These are phyloP conservation scores for Pseudophaeomoniella oleicola DNA, from an alignment of 2,329 filamentous ascomycete species.

Conservation along the genomic window DNA sequence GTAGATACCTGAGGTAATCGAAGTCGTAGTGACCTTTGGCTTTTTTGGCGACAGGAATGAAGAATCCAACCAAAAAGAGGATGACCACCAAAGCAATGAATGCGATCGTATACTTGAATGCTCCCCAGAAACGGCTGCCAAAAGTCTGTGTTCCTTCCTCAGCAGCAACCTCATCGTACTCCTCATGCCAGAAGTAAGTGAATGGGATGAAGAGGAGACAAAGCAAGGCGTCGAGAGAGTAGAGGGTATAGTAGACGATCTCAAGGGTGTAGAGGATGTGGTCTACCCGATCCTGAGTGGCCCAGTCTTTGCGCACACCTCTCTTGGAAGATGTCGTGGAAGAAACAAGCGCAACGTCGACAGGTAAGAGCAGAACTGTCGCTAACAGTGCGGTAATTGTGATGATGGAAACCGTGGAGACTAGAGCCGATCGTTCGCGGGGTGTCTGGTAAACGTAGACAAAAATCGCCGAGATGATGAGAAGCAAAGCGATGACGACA, in stretches of 20 bases:
- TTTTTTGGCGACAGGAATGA: slow-evolving; percentile 66
- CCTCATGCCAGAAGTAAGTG: slow-evolving; percentile 96
- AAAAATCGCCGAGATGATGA: slow-evolving; percentile 67
- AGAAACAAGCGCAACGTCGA: slow-evolving; percentile 89
- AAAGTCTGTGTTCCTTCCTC: slow-evolving; percentile 64
- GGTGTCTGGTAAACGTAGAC: slow-evolving; percentile 86
- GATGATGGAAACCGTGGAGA: slow-evolving; percentile 73
- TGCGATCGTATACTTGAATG: slow-evolving; percentile 76
- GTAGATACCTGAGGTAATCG: slow-evolving; percentile 78
- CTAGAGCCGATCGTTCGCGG: slow-evolving; percentile 66
- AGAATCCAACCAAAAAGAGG: slow-evolving; percentile 85
- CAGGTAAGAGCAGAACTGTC: slow-evolving; percentile 80
- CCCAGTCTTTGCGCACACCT: slow-evolving; percentile 88
- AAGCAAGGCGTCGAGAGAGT: slow-evolving; percentile 78
- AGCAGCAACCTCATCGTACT: slow-evolving; percentile 81
- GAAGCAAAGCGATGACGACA: slow-evolving; percentile 61
- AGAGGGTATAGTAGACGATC: slow-evolving; percentile 83
- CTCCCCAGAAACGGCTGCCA: slow-evolving; percentile 60
- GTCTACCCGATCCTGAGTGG: slow-evolving; percentile 64
- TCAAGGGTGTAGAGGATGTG: slow-evolving; percentile 68
- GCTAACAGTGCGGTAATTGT: slow-evolving; percentile 78
- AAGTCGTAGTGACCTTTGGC: slow-evolving; percentile 55
- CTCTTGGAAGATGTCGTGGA: slow-evolving; percentile 63
- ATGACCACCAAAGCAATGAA: slow-evolving; percentile 63
- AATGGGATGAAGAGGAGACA: slow-evolving; percentile 87